Base-by-base conservation (phyloP, 345 rosid genomes). In the Ceriops decandra region DNA sequence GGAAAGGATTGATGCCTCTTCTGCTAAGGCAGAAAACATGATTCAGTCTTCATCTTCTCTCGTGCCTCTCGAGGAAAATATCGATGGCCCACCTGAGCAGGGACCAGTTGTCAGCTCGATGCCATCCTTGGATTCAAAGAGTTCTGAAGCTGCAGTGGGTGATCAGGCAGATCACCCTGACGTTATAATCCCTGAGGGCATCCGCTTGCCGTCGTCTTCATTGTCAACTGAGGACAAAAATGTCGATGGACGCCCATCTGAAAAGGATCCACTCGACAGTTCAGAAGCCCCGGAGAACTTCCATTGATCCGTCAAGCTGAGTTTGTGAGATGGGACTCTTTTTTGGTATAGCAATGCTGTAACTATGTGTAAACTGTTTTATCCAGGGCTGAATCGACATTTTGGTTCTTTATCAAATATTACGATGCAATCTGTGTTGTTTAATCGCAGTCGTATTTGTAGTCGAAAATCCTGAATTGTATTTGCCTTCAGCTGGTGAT, bases 141-240 rank as follows among this genome's bases (percentile, higher is more conserved):
- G 59, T 17, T 54, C 77, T n/a, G 59, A 36, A 62, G 27, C 19
- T 52, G 67, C 64, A 62, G 52, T 7, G 0, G 68, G 47, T 42
- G 59, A 70, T 32, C 63, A 32, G 31, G 16, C 56, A 5, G 53
- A 26, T 62, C 31, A 24, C 0, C 35, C 5, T 42, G 70, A 51
- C 38, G 38, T 7, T 7, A 54, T n/a, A 24, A 22, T 59, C 9
- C 20, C 64, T 3, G 33, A 66, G 35, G 52, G 35, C 26, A 20
- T 60, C 6, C 42, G 42, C 67, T 28, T 59, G 26, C 63, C 57
- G 56, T 11, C 73, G 10, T 10, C 70, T 60, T 7, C 63, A 30
- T 59, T 47, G 62, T 72, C 15, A 21, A 2, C 24, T n/a, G 67
- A 66, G 62, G 79, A 63, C 30, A 66, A 61, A 38, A 76, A 72